Evolutionary conservation across 140 eudicot species (phyloP).

Genomic region (Oenanthe javanica): DNA sequence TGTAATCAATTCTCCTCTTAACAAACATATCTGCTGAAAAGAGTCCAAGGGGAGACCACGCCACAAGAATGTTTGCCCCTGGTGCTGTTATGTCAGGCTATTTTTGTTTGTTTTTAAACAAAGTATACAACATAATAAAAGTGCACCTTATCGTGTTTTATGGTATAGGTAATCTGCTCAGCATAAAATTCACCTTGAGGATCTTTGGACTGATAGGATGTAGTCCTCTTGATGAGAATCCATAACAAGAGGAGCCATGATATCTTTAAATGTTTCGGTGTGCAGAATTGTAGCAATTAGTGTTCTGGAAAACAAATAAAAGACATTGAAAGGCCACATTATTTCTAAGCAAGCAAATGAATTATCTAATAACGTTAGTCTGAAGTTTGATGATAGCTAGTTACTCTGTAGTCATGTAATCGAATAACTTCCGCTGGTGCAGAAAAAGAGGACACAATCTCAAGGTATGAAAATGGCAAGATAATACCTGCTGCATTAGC

Average conservation of each 20-base stretch:
- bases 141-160: background rate
- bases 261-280: background rate
- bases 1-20: conserved; percentile 5
- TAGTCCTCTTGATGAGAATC: conserved; percentile 9
- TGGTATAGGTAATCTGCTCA: background rate
- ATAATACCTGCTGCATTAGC: conserved; percentile 2
- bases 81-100: conserved; percentile 22
- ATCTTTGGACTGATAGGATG: conserved; percentile 7
- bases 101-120: background rate
- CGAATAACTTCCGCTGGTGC: conserved; percentile 5
- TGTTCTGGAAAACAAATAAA: background rate
- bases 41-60: conserved; percentile 21
- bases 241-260: conserved; percentile 4
- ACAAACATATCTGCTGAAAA: background rate
- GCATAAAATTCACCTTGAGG: background rate
- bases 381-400: background rate
- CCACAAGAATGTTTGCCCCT: conserved; percentile 37
- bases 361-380: background rate
- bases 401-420: conserved; percentile 12
- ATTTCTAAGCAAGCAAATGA: background rate
- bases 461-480: conserved; percentile 2
- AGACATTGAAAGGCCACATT: background rate
- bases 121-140: background rate
- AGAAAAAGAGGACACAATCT: background rate
- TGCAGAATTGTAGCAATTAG: conserved; percentile 5